Evolutionary conservation across 2,329 filamentous ascomycete species (phyloP).

Genomic region (Cladosporium sp.): DNA sequence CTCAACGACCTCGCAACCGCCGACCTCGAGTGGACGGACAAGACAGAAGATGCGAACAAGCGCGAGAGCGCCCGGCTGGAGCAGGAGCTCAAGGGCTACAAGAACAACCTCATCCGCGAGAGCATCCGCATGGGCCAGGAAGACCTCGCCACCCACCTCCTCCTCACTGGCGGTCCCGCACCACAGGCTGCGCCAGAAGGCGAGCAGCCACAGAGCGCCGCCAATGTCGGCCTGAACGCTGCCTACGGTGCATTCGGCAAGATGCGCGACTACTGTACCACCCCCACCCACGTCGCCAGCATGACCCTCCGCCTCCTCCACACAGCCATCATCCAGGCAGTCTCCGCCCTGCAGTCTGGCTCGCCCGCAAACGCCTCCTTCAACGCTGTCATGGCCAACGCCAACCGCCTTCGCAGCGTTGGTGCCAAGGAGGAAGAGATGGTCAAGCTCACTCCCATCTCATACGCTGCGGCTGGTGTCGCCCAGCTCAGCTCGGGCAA

Average conservation of each 20-base stretch:
- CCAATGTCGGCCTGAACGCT: constrained; percentile 58
- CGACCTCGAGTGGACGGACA: constrained; percentile 76
- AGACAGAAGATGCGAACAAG: constrained; percentile 66
- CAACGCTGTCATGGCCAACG: constrained; percentile 60
- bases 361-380: constrained; percentile 44
- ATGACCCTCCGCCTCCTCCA: constrained; percentile 78
- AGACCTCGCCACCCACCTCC: constrained; percentile 82
- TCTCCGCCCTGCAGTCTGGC: constrained; percentile 45
- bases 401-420: constrained; percentile 50
- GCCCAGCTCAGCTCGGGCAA: constrained; percentile 58
- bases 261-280: constrained; percentile 90
- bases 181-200: neutral
- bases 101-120: constrained; percentile 96
- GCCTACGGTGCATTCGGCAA: constrained; percentile 78
- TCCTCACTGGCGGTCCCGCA: constrained; percentile 65
- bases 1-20: constrained; percentile 66
- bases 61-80: constrained; percentile 76
- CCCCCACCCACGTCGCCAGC: constrained; percentile 78
- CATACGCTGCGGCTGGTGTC: constrained; percentile 64
- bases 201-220: constrained; percentile 29
- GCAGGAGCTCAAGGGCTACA: constrained; percentile 84
- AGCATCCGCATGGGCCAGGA: constrained; percentile 92
- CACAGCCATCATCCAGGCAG: constrained; percentile 78
- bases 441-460: constrained; percentile 63
- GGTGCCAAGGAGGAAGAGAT: constrained; percentile 59